Conservation (phyloP, 2,329 filamentous ascomycete species). For the Pyrenophora tritici-repentis region DNA sequence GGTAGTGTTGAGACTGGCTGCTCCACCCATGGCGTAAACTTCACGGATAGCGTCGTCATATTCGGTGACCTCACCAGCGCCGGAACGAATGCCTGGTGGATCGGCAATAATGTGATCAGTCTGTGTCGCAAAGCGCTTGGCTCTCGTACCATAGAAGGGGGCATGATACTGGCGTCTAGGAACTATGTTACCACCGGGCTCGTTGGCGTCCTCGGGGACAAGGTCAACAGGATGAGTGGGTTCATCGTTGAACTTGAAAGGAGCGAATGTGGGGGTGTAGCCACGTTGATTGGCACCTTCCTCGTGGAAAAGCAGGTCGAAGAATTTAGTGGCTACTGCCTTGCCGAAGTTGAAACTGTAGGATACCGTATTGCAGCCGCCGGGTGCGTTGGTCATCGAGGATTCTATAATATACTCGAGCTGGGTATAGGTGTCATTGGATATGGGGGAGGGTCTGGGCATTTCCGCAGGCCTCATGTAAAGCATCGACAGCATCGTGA, state of each 20-base stretch:
- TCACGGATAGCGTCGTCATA: constrained; percentile 18
- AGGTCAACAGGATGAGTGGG: constrained; percentile 30
- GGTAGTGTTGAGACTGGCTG: constrained; percentile 12
- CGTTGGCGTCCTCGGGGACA: constrained; percentile 27
- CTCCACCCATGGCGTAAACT: constrained; percentile 19
- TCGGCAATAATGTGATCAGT: constrained; percentile 18
- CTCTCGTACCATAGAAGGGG: constrained; percentile 31
- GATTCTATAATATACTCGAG: constrained; percentile 14
- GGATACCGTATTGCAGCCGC: constrained; percentile 16
- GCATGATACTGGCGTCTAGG: constrained; percentile 24
- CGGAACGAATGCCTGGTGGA: constrained; percentile 16
- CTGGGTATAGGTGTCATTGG: constrained; percentile 15
- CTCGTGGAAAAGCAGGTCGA: constrained; percentile 22
- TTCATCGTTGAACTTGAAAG: constrained; percentile 31
- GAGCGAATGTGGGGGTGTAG: constrained; percentile 24
- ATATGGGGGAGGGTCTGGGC: constrained; percentile 4
- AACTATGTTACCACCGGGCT: constrained; percentile 24
- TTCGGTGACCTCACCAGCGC: constrained; percentile 6
- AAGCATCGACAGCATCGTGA: constrained; percentile 21
- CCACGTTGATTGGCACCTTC: constrained; percentile 13
- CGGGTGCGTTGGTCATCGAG: constrained; percentile 7
- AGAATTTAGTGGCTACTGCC: constrained; percentile 23
- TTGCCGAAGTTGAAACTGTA: constrained; percentile 28
- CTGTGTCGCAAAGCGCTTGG: constrained; percentile 27
- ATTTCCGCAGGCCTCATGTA: constrained; percentile 15